phyloP scores from a whole-genome alignment of 768 basidiomycete species.

The Serendipita indica region DNA sequence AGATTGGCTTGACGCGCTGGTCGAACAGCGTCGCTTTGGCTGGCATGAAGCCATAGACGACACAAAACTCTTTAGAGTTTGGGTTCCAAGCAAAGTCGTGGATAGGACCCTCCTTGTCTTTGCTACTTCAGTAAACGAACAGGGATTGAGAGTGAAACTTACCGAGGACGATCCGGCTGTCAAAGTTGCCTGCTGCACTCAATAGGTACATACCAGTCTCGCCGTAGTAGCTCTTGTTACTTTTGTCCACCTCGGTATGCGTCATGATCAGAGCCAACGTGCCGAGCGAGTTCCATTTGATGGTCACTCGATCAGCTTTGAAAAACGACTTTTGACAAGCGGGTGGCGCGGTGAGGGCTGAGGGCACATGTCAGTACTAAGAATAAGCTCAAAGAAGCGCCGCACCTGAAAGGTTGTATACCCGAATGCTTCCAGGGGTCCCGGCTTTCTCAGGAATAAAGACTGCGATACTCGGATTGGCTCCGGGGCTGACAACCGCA shows the following conservation, averaged over 20 bases:
- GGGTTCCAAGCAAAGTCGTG: constrained; percentile 96
- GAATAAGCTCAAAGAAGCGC: not conserved
- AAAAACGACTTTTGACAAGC: constrained; percentile 85
- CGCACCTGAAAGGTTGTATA: constrained; percentile 48
- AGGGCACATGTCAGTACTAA: constrained; percentile 15
- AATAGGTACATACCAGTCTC: constrained; percentile 92
- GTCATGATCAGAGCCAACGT: constrained; percentile 85
- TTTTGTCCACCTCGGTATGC: constrained; percentile 92
- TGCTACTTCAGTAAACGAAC: constrained; percentile 17
- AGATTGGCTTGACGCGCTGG: constrained; percentile 68
- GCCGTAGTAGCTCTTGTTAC: constrained; percentile 96
- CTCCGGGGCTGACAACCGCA: constrained; percentile 63
- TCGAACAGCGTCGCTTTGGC: constrained; percentile 88
- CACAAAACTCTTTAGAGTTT: constrained; percentile 90
- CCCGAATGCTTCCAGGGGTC: constrained; percentile 72
- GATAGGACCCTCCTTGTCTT: constrained; percentile 95
- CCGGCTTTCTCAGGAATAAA: constrained; percentile 96
- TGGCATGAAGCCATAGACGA: constrained; percentile 97
- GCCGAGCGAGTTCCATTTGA: constrained; percentile 95
- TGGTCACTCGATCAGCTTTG: constrained; percentile 82
- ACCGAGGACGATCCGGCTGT: constrained; percentile 57
- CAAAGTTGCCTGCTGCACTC: constrained; percentile 84
- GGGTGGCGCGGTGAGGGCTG: constrained; percentile 40
- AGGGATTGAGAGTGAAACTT: constrained; percentile 10
- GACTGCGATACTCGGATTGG: constrained; percentile 78